Evolutionary conservation across 2,329 filamentous ascomycete species (phyloP).

Genomic region (Xylaria sp.): DNA sequence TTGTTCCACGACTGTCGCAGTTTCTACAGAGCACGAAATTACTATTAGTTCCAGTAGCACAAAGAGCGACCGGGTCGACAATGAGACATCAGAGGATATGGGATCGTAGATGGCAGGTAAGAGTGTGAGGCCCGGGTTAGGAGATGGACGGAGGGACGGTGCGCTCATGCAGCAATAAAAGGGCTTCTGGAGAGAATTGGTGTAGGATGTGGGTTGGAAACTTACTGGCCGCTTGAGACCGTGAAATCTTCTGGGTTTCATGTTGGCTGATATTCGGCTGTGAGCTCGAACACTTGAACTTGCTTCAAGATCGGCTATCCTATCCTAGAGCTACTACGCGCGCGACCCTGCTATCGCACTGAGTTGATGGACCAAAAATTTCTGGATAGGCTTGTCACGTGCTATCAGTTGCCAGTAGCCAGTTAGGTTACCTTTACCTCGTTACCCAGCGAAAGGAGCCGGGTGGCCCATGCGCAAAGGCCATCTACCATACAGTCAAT

Average conservation of each 20-base stretch:
- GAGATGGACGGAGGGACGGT: too few species aligned
- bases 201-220: slow-evolving; percentile 25
- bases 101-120: neutral
- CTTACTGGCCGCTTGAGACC: slow-evolving; percentile 73
- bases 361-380: slow-evolving; percentile 36
- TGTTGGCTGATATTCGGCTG: slow-evolving; percentile 48
- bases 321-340: slow-evolving; percentile 10
- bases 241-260: slow-evolving; percentile 72
- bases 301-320: slow-evolving; percentile 7
- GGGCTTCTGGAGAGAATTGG: neutral
- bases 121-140: neutral
- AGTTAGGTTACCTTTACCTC: too few species aligned
- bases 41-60: slow-evolving; percentile 21
- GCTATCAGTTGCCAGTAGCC: slow-evolving; percentile 23
- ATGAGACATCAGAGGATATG: slow-evolving; percentile 4
- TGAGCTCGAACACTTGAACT: slow-evolving; percentile 28
- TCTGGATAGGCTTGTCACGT: slow-evolving; percentile 41
- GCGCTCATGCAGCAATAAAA: too few species aligned
- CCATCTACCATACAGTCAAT: too few species aligned
- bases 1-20: slow-evolving; percentile 97
- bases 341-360: slow-evolving; percentile 4
- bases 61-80: neutral
- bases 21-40: slow-evolving; percentile 68
- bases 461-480: neutral
- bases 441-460: neutral